Conservation (phyloP, 2,329 filamentous ascomycete genomes). For the Colletotrichum noveboracense region DNA sequence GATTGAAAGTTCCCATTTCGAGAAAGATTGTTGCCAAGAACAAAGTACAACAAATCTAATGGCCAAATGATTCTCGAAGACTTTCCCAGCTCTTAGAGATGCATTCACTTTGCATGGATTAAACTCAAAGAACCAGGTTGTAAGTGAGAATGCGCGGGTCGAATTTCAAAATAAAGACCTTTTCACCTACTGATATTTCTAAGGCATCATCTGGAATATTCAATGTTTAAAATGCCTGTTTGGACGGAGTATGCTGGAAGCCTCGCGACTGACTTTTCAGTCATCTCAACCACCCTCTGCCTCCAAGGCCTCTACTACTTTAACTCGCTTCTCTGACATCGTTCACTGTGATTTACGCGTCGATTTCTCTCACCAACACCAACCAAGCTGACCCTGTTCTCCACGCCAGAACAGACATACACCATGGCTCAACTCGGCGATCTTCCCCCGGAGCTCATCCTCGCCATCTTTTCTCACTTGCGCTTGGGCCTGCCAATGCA, state of each 20-base stretch:
- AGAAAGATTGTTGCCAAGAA: no score
- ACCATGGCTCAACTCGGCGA: background rate
- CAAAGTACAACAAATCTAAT: background rate
- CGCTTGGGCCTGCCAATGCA: background rate
- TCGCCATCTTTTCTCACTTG: background rate
- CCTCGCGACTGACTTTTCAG: background rate
- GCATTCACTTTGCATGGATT: background rate
- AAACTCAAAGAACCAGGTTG: background rate
- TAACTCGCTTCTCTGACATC: rapidly evolving
- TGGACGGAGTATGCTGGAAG: background rate
- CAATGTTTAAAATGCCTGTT: background rate
- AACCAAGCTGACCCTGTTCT: background rate
- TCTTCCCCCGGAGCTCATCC: background rate
- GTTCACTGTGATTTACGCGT: background rate
- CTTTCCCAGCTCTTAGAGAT: background rate
- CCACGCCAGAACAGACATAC: rapidly evolving
- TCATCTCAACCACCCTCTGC: background rate
- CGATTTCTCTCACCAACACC: background rate
- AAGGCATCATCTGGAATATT: background rate
- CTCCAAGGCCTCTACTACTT: background rate
- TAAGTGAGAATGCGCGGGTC: background rate
- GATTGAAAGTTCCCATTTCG: background rate
- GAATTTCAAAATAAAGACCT: background rate
- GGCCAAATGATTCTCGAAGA: background rate
- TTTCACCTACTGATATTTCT: background rate